Conservation (phyloP, 768 basidiomycete genomes). For the Cystobasidium onofrii region DNA sequence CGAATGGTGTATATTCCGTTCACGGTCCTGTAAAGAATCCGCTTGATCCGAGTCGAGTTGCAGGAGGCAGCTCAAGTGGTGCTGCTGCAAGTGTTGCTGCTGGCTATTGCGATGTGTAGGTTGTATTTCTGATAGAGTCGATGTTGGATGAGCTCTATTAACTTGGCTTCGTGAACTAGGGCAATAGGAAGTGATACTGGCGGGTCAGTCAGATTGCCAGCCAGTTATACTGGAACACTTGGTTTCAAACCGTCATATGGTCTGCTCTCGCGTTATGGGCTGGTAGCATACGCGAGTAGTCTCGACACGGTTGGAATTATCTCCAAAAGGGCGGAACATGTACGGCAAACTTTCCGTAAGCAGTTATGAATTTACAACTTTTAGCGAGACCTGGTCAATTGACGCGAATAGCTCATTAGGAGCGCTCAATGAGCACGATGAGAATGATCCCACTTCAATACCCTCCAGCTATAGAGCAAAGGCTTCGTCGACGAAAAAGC, state of each 20-base stretch:
- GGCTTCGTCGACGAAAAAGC: neutral
- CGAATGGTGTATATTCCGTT: conserved; percentile 63
- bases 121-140: too few species aligned
- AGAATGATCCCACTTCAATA: conserved; percentile 38
- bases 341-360: conserved; percentile 60
- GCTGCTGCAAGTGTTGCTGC: conserved; percentile 87
- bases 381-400: neutral
- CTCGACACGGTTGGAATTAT: conserved; percentile 88
- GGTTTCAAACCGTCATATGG: conserved; percentile 95
- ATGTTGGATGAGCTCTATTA: too few species aligned
- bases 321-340: conserved; percentile 52
- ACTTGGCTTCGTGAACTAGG: conserved; percentile 50
- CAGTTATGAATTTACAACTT: conserved; percentile 2
- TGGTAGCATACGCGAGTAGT: conserved; percentile 87
- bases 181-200: conserved; percentile 92
- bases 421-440: conserved; percentile 30
- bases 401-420: conserved; percentile 10
- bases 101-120: conserved; percentile 74
- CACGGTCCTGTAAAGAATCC: conserved; percentile 79
- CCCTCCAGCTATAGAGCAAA: neutral
- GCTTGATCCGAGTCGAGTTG: conserved; percentile 50
- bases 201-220: conserved; percentile 84
- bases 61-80: conserved; percentile 91
- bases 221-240: conserved; percentile 83
- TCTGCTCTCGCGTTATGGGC: conserved; percentile 80